phyloP scores from a whole-genome alignment of 345 rosid genomes.

The Psidium friedrichsthalianum region DNA sequence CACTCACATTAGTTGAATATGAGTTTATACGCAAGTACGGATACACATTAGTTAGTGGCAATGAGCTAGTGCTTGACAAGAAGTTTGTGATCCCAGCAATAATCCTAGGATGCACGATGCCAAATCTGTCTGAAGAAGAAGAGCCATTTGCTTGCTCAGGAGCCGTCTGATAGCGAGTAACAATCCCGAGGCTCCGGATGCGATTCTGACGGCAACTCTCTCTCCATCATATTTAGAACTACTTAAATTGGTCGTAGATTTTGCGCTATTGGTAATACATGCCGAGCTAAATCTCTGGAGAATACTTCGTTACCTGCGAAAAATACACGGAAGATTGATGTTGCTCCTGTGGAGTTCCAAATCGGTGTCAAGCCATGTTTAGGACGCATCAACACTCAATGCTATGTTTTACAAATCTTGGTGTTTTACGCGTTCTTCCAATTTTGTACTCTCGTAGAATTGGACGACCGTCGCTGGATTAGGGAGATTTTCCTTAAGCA shows the following conservation, averaged over 20 bases:
- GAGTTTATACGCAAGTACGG: constrained; percentile 18
- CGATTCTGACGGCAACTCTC: neutral
- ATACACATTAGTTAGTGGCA: constrained; percentile 19
- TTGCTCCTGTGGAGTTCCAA: neutral
- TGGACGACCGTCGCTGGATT: neutral
- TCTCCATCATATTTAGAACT: neutral
- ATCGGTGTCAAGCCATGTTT: neutral
- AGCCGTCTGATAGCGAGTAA: neutral
- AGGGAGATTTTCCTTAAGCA: constrained; percentile 3
- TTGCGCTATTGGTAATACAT: neutral
- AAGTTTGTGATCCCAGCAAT: constrained; percentile 3
- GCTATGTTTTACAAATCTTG: neutral
- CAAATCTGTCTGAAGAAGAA: neutral
- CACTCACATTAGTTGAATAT: neutral
- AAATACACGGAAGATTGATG: neutral
- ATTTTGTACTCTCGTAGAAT: neutral
- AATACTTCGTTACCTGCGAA: neutral
- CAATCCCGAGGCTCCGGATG: neutral
- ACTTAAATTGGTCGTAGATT: neutral
- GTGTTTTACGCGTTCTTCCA: neutral
- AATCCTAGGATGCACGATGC: neutral
- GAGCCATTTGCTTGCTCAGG: neutral
- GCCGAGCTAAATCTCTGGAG: neutral
- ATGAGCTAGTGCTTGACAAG: constrained; percentile 3
- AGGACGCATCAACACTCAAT: neutral